Base-by-base conservation (phyloP, 2,329 filamentous ascomycete genomes). In the Pestalotiopsis sp. region DNA sequence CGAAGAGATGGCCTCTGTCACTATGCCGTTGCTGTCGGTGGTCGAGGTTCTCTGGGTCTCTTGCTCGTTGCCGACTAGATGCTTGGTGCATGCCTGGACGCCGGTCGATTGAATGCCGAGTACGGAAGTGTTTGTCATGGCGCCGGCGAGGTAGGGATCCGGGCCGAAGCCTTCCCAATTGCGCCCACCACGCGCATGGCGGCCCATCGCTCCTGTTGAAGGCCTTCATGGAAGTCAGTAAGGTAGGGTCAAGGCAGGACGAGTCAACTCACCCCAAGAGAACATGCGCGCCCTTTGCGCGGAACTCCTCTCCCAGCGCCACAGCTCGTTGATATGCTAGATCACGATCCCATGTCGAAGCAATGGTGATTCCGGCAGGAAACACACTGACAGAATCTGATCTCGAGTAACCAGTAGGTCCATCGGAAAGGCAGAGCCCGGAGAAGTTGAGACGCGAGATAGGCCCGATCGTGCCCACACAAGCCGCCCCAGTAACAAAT, bases 281-380 rank as follows among this genome's bases (percentile, higher is more conserved):
- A 31, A 94, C 83, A 76, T 94, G 91, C 25, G 92, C 85, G 68
- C 93, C 92, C 81, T 95, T 95, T 71, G 81, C 89, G 72, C 85
- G 88, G 77, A 92, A 90, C 78, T 95, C 93, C 61, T 76, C 59
- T n/a, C 81, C 83, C 80, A 85, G 81, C 61, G 81, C 82, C 65
- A 74, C 72, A 23, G 79, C 80, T 64, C 81, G 73, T 52, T 76
- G 75, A 71, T 82, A 82, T 71, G 91, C 87, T 52, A 93, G 84
- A 27, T 84, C 84, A 69, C 88, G 87, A 77, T 92, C 89, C 87
- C 90, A 94, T 14, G 92, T 91, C 4, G 91, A 89, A 39, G 90
- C 92, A 58, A 91, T 85, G 63, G 90, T 91, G 69, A 92, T 84
- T 66, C 91, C 91, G n/a, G 90, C 88, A 2, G 91, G 86, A 79